A percentile compares a stretch with the other conserved stretches of the same genome.
Conservation (phyloP, 768 basidiomycete genomes). For the Terana coerulea region DNA sequence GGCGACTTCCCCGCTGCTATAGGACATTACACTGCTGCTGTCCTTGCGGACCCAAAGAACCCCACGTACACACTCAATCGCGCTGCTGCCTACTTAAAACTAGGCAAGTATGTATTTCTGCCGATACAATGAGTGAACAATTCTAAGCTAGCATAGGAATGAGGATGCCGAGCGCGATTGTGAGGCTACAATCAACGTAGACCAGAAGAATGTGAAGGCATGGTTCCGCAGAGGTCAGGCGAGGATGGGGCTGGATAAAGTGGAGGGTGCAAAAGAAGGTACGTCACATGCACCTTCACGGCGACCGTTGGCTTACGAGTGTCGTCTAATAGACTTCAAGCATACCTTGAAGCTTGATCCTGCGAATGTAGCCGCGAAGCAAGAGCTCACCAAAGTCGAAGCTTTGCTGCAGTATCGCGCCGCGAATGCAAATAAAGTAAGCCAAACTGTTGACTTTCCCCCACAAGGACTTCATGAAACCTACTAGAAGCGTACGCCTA, state of each 20-base stretch:
- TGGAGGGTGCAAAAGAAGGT: constrained; percentile 64
- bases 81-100: constrained; percentile 88
- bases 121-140: neutral
- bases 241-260: constrained; percentile 47
- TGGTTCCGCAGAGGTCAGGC: constrained; percentile 79
- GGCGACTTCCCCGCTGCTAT: constrained; percentile 77
- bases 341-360: constrained; percentile 60
- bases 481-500: constrained; percentile 28
- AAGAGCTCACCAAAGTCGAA: constrained; percentile 55
- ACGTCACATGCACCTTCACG: constrained; percentile 13
- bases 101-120: constrained; percentile 85
- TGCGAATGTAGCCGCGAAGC: constrained; percentile 54
- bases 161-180: constrained; percentile 85
- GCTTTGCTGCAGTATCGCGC: constrained; percentile 35
- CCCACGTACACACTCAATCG: constrained; percentile 84
- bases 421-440: constrained; percentile 27
- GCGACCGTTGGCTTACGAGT: neutral
- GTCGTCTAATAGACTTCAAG: constrained; percentile 57
- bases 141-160: constrained; percentile 38
- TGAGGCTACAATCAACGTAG: constrained; percentile 54
- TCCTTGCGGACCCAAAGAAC: constrained; percentile 65
- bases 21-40: constrained; percentile 83
- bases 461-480: too few relatives aligned
- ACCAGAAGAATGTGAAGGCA: constrained; percentile 67
- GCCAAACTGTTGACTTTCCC: constrained; percentile 1